Percentiles rank a stretch among this genome's conserved stretches.
Evolutionary conservation across 495 filamentous ascomycete genomes (phyloP).

Genomic region (Penicillium paxilli): DNA sequence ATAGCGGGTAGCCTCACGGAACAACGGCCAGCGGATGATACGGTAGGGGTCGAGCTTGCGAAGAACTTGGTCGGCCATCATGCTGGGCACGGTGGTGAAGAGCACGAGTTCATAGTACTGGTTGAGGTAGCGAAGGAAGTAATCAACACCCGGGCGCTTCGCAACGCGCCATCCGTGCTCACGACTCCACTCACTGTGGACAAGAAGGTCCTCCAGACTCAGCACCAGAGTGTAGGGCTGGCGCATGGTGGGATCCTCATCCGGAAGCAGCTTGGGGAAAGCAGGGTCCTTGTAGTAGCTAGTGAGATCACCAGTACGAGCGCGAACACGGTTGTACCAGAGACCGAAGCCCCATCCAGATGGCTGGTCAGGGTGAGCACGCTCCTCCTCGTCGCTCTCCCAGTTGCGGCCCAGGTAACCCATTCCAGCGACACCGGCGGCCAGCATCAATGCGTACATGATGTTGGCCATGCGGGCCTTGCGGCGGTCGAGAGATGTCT

Average conservation of each 20-base stretch:
- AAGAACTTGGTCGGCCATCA: conserved; percentile 81
- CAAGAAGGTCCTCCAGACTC: conserved; percentile 87
- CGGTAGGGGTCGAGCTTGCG: conserved; percentile 95
- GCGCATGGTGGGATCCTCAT: conserved; percentile 75
- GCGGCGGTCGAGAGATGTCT: conserved; percentile 84
- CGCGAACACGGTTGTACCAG: conserved; percentile 76
- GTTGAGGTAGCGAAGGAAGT: conserved; percentile 93
- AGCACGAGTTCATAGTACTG: conserved; percentile 98
- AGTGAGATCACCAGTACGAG: conserved; percentile 69
- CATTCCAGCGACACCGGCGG: conserved; percentile 50
- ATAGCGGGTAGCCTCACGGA: conserved; percentile 92
- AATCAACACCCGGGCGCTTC: conserved; percentile 93
- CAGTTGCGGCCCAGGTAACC: conserved; percentile 83
- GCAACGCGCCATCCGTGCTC: conserved; percentile 95
- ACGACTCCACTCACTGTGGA: conserved; percentile 90
- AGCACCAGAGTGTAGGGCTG: conserved; percentile 92
- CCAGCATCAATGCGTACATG: conserved; percentile 56
- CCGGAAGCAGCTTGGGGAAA: conserved; percentile 90
- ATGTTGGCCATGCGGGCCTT: conserved; percentile 69
- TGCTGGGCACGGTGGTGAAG: conserved; percentile 82
- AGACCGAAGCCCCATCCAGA: conserved; percentile 70
- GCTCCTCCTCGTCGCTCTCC: conserved; percentile 70
- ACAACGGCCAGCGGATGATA: conserved; percentile 93
- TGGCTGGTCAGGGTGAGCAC: conserved; percentile 65
- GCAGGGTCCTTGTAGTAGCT: conserved; percentile 95